Evolutionary conservation across 176 grass and related monocot genomes (phyloP).

Genomic region (Lolium multiflorum): DNA sequence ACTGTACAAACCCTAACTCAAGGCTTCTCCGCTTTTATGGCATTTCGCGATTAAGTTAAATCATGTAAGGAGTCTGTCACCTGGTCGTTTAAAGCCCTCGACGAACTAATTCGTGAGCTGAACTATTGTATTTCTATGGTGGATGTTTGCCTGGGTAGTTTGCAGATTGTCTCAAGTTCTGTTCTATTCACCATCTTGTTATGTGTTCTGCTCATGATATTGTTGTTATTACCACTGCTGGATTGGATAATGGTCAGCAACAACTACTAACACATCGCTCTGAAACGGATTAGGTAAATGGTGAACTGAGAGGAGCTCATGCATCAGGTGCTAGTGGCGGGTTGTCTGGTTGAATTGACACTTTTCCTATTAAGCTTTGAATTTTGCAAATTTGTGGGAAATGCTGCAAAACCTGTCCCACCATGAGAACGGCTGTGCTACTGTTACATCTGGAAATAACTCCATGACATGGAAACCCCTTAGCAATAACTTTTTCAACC

Average conservation of each 20-base stretch:
- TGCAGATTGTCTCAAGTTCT: background rate
- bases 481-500: background rate
- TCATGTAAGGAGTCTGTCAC: background rate
- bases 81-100: background rate
- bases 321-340: background rate
- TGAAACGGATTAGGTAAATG: background rate
- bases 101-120: conserved; percentile 27
- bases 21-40: conserved; percentile 29
- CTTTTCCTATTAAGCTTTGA: background rate
- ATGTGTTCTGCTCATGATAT: background rate
- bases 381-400: background rate
- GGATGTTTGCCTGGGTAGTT: conserved; percentile 13
- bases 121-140: background rate
- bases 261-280: background rate
- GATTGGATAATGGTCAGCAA: background rate
- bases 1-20: conserved; percentile 71
- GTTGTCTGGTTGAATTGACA: background rate
- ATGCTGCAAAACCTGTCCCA: background rate
- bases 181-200: background rate
- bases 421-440: background rate
- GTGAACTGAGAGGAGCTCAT: background rate
- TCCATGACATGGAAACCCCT: background rate
- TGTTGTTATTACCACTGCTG: background rate
- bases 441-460: background rate
- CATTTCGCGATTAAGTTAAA: conserved; percentile 35